Base-by-base conservation (phyloP, 805 yeast species). In the Starmerella sp. region DNA sequence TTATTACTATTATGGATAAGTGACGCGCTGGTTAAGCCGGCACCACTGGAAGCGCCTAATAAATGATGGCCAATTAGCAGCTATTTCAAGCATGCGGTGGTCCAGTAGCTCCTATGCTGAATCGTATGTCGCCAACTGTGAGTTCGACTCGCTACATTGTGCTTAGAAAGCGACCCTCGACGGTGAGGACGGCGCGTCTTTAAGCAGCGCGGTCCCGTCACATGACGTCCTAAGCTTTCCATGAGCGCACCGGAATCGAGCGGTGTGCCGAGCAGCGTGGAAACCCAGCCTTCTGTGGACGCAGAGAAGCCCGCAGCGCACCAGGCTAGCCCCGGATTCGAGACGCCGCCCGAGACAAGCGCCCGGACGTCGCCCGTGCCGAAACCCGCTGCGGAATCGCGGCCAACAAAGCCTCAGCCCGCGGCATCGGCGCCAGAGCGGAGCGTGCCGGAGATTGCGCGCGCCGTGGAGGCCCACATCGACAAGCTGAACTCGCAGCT, bases 391-490 rank as follows among this genome's bases (percentile, higher is more conserved):
- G 5, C 30, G n/a, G 32, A 8, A 15, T 5, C 32, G 9, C n/a
- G 14, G 32, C 9, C 45, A n/a, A 2, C 45, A 10, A 42, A 42
- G 32, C n/a, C 32, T 13, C 15, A n/a, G 45, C 32, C 31, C 29
- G 32, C 31, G 4, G 3, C 45, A 7, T 7, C 32, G 8, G 32
- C 39, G 10, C n/a, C 49, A 4, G 30, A 51, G 11, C 51, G 51
- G 6, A 55, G 57, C 7, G 47, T 55, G 10, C 56, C 58, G n/a
- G 59, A 61, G 39, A 50, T 60, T 15, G 54, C 60, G 31, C 52
- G 63, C 9, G 52, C 55, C n/a, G 51, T 62, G 30, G 63, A 61
- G 29, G 31, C 51, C 29, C 54, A 51, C 15, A 35, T 62, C 17
- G 54, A 53, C 31, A 51, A 50, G n/a, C 49, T 62, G 29, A 42